These are phyloP conservation scores for Trichoderma guizhouense DNA, from an alignment of 2,329 filamentous ascomycete genomes.

Conservation along the genomic window DNA sequence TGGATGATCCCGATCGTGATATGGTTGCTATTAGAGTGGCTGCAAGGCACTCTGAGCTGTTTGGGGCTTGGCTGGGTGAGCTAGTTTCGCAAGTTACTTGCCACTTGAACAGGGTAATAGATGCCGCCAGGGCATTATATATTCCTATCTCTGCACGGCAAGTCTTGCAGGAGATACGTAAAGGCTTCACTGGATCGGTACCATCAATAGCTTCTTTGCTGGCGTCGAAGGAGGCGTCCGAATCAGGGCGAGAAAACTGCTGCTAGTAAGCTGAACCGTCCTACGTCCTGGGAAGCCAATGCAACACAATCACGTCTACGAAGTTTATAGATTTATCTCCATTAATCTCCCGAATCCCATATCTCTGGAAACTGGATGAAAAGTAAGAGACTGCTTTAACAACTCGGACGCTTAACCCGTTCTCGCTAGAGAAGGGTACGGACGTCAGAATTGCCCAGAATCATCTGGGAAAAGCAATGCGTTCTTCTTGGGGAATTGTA, in stretches of 20 bases:
- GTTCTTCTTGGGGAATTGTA: slow-evolving; percentile 65
- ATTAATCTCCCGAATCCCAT: slow-evolving; percentile 48
- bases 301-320: neutral
- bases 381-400: slow-evolving; percentile 35
- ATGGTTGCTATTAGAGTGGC: slow-evolving; percentile 52
- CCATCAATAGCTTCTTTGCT: slow-evolving; percentile 30
- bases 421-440: slow-evolving; percentile 37
- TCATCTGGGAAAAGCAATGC: slow-evolving; percentile 24
- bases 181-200: slow-evolving; percentile 27
- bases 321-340: slow-evolving; percentile 43
- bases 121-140: slow-evolving; percentile 42
- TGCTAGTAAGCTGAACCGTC: slow-evolving; percentile 25
- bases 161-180: slow-evolving; percentile 43
- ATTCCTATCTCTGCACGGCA: slow-evolving; percentile 49
- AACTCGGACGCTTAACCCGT: slow-evolving; percentile 39
- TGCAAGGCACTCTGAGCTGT: slow-evolving; percentile 49
- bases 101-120: slow-evolving; percentile 57
- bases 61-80: slow-evolving; percentile 32
- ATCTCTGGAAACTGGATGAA: slow-evolving; percentile 50
- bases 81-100: slow-evolving; percentile 42
- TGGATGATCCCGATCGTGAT: slow-evolving; percentile 55
- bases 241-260: slow-evolving; percentile 36
- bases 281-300: neutral
- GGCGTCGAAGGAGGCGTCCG: slow-evolving; percentile 30
- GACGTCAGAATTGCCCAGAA: slow-evolving; percentile 24